Percentiles rank a stretch among this genome's conserved stretches.
These are phyloP conservation scores for Cadophora luteo-olivacea DNA, from an alignment of 2,329 filamentous ascomycete species.

Conservation along the genomic window DNA sequence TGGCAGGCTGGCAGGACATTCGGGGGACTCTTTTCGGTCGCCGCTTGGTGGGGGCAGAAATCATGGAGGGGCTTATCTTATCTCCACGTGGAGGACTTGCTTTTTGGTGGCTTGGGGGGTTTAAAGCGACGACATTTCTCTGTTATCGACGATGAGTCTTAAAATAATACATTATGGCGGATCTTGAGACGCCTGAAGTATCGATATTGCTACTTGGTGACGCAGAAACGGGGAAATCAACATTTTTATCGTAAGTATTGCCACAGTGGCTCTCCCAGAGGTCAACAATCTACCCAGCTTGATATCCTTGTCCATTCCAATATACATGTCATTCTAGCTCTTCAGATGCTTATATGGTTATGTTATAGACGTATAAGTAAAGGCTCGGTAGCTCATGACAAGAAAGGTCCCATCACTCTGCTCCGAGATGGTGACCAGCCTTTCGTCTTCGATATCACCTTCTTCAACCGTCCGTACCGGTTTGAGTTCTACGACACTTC, in stretches of 20 bases:
- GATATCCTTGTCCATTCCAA: not conserved
- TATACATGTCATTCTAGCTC: not conserved
- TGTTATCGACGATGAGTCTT: not conserved
- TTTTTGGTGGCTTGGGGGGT: constrained; percentile 2
- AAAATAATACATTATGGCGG: constrained; percentile 15
- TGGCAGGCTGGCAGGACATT: not conserved
- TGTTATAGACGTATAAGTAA: constrained; percentile 58
- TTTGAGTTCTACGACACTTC: constrained; percentile 67
- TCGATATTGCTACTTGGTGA: constrained; percentile 64
- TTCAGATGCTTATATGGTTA: not conserved
- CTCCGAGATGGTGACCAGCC: constrained; percentile 66
- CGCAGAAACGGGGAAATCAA: constrained; percentile 64
- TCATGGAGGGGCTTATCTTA: constrained; percentile 2
- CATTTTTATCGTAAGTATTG: constrained; percentile 62
- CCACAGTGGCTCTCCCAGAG: not conserved
- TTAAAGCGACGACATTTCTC: not conserved
- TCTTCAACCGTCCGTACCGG: constrained; percentile 54
- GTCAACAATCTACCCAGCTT: not conserved
- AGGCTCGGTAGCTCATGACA: constrained; percentile 48
- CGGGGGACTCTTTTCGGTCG: not conserved
- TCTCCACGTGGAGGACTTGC: constrained; percentile 7
- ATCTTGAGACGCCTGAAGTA: constrained; percentile 48
- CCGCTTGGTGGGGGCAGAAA: not conserved
- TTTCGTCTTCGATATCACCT: constrained; percentile 61
- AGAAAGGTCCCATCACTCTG: constrained; percentile 53